Conservation (phyloP, 805 yeast genomes). For the Saccharomyces paradoxus region DNA sequence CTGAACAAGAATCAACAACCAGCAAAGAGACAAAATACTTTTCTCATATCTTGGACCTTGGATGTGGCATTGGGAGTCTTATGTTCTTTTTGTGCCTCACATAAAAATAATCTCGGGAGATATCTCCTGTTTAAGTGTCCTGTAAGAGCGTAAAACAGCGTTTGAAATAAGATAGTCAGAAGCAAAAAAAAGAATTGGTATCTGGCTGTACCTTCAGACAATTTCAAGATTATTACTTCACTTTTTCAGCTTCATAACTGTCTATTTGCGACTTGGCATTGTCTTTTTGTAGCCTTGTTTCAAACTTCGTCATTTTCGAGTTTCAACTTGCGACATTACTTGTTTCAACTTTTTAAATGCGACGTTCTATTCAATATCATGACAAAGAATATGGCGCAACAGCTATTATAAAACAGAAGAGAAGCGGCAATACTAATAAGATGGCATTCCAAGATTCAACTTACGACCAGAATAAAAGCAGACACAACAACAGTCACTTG, state of each 20-base stretch:
- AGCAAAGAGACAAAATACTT: background rate
- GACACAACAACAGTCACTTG: constrained; percentile 3
- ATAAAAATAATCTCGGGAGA: background rate
- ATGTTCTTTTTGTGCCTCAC: background rate
- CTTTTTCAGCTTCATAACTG: background rate
- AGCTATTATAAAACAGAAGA: background rate
- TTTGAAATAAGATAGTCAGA: background rate
- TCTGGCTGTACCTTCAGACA: background rate
- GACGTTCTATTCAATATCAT: background rate
- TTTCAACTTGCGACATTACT: background rate
- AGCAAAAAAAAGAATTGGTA: background rate
- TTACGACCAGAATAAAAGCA: background rate
- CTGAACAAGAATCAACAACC: background rate
- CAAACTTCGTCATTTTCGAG: background rate
- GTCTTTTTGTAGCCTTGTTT: background rate
- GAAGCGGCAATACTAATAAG: constrained; percentile 3
- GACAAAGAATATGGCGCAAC: background rate
- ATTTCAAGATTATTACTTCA: too few relatives aligned
- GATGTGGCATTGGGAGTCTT: too few relatives aligned
- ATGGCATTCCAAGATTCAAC: constrained; percentile 1
- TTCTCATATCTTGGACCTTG: background rate
- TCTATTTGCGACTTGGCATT: background rate
- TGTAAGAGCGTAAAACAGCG: background rate
- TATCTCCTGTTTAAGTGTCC: background rate
- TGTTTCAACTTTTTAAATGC: background rate